phyloP scores from a whole-genome alignment of 2,329 filamentous ascomycete species.

The Neocatenulostroma microsporum region DNA sequence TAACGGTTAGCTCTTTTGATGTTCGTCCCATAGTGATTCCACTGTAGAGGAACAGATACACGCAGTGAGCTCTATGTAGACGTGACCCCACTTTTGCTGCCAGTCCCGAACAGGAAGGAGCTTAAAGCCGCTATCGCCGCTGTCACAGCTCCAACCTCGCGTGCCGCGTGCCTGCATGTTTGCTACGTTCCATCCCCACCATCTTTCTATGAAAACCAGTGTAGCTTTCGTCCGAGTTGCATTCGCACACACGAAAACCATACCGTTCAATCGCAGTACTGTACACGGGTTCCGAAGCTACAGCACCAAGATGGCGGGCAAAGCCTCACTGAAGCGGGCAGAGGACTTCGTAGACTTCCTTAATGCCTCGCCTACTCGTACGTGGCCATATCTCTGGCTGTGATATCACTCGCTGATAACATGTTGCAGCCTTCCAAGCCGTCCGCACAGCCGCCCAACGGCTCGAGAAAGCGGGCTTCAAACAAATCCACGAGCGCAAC shows the following conservation, averaged over 20 bases:
- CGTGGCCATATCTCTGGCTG: conserved; percentile 28
- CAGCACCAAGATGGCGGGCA: conserved; percentile 34
- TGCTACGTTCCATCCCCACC: too few relatives aligned
- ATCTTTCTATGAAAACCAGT: too few relatives aligned
- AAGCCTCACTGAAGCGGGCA: conserved; percentile 44
- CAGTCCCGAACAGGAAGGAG: conserved; percentile 2
- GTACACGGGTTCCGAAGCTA: conserved; percentile 40
- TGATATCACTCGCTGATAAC: conserved; percentile 1
- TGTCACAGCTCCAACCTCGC: too few relatives aligned
- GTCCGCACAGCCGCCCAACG: conserved; percentile 70
- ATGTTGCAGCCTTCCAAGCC: conserved; percentile 73
- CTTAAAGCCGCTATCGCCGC: too few relatives aligned
- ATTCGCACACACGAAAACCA: not conserved
- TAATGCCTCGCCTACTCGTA: conserved; percentile 90
- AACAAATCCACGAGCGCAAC: conserved; percentile 79
- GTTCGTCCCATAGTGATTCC: too few relatives aligned
- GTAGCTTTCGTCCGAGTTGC: too few relatives aligned
- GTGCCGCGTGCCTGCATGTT: too few relatives aligned
- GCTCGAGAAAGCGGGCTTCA: conserved; percentile 77
- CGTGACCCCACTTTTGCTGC: too few relatives aligned
- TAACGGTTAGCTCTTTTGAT: too few relatives aligned
- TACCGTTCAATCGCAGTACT: not conserved
- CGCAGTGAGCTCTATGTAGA: too few relatives aligned
- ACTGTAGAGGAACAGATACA: too few relatives aligned
- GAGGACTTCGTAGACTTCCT: conserved; percentile 88